phyloP scores from a whole-genome alignment of 768 basidiomycete species.

The Leccinum fibrillosum region DNA sequence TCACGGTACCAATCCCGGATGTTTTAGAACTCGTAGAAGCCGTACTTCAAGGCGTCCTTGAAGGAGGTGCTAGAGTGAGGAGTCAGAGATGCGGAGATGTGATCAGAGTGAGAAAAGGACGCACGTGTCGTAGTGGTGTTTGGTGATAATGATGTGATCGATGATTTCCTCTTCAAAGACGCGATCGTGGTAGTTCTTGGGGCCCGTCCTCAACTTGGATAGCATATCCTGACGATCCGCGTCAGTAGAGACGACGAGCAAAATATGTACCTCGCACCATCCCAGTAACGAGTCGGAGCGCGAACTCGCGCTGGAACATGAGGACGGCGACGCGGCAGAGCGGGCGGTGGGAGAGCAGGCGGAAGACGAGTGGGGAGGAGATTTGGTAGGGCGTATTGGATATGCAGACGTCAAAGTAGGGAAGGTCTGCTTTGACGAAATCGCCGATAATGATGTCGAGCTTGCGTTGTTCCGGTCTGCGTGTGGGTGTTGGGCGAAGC shows the following conservation, averaged over 20 bases:
- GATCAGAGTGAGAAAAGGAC: conserved; percentile 28
- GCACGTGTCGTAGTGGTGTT: conserved; percentile 78
- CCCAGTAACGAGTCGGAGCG: conserved; percentile 83
- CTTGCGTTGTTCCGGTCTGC: conserved; percentile 91
- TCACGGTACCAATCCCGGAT: conserved; percentile 96
- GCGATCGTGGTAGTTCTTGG: conserved; percentile 76
- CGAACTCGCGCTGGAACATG: conserved; percentile 99
- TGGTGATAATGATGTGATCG: conserved; percentile 77
- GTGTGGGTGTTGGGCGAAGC: background rate
- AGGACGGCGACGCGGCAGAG: conserved; percentile 92
- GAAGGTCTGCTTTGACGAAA: conserved; percentile 96
- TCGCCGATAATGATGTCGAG: conserved; percentile 95
- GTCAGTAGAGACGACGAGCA: conserved; percentile 1
- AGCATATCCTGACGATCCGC: conserved; percentile 65
- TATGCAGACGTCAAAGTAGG: conserved; percentile 99
- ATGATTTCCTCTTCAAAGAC: conserved; percentile 93
- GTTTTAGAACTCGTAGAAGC: conserved; percentile 93
- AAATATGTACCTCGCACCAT: conserved; percentile 84
- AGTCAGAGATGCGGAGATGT: background rate
- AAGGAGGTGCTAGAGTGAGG: conserved; percentile 69
- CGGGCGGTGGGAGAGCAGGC: conserved; percentile 93
- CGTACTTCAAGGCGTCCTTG: conserved; percentile 93
- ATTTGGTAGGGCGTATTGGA: conserved; percentile 99
- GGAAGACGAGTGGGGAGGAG: conserved; percentile 96
- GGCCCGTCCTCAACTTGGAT: conserved; percentile 68